A percentile compares a stretch with the other conserved stretches of the same genome.
Conservation (phyloP, 192 early-diverging fungal genomes). For the Backusella circina region DNA sequence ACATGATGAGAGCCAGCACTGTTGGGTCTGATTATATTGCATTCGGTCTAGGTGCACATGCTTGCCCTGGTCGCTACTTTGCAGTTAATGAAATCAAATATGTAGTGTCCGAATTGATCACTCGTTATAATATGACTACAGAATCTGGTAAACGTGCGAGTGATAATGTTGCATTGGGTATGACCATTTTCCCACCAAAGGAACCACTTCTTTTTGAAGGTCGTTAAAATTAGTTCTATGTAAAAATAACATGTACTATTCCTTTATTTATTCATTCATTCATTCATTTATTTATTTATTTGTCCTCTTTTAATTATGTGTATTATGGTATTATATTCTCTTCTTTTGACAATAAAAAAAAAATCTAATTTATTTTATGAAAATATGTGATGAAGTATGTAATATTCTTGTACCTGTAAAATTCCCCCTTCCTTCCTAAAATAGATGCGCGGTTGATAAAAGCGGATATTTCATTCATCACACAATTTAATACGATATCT, state of each 20-base stretch:
- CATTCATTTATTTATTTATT: neutral
- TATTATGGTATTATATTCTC: neutral
- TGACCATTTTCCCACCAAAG: slow-evolving; percentile 6
- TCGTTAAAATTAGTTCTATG: neutral
- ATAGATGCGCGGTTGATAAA: no score
- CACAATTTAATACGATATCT: no score
- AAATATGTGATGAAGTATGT: neutral
- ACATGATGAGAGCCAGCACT: slow-evolving; percentile 3
- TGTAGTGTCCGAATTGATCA: slow-evolving; percentile 3
- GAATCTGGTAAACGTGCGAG: slow-evolving; percentile 11
- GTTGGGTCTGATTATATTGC: slow-evolving; percentile 6
- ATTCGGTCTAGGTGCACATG: slow-evolving; percentile 30
- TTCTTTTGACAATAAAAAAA: neutral
- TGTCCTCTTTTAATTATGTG: neutral
- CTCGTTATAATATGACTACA: slow-evolving; percentile 4
- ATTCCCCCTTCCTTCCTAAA: neutral
- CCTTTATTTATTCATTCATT: neutral
- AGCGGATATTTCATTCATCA: neutral
- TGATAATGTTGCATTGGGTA: slow-evolving; percentile 6
- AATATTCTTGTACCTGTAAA: neutral
- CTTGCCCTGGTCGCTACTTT: slow-evolving; percentile 33
- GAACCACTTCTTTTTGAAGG: slow-evolving; percentile 9
- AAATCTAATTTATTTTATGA: neutral
- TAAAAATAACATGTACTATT: neutral
- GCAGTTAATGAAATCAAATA: slow-evolving; percentile 25